Evolutionary conservation across 208 protist species (phyloP).

Genomic region (Trypanosoma conorhini): DNA sequence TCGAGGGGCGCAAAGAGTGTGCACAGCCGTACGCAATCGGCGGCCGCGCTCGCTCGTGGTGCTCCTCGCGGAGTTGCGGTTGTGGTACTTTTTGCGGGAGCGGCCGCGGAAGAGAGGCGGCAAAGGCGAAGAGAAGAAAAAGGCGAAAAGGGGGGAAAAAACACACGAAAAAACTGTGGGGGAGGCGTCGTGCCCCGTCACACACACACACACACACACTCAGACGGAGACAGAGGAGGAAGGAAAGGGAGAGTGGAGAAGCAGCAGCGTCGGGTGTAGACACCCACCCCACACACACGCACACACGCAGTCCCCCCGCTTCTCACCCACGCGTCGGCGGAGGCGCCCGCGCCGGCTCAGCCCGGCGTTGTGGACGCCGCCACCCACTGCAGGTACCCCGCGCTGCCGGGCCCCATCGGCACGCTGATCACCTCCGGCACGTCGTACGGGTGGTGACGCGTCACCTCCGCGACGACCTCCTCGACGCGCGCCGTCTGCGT

Average conservation of each 20-base stretch:
- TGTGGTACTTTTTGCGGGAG: no score
- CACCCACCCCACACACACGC: background rate
- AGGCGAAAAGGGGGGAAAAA: background rate
- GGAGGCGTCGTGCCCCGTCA: background rate
- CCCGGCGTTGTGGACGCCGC: slow-evolving; percentile 11
- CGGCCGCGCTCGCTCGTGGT: background rate
- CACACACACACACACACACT: background rate
- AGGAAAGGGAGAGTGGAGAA: no score
- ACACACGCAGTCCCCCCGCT: background rate
- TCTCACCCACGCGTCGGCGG: no score
- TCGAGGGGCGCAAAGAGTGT: background rate
- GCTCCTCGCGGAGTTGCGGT: background rate
- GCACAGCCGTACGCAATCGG: background rate
- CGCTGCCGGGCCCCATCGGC: slow-evolving; percentile 33
- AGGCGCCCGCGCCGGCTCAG: background rate
- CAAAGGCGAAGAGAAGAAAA: background rate
- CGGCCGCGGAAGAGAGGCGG: background rate
- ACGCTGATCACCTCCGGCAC: slow-evolving; percentile 57
- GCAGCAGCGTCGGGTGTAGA: no score
- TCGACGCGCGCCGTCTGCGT: slow-evolving; percentile 40
- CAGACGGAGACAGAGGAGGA: background rate
- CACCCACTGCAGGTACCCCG: slow-evolving; percentile 52
- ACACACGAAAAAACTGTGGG: background rate
- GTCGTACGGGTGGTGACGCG: slow-evolving; percentile 51
- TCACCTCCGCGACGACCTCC: slow-evolving; percentile 41